Base-by-base conservation (phyloP, 257 asterid species). In the Knoxia roxburghii region DNA sequence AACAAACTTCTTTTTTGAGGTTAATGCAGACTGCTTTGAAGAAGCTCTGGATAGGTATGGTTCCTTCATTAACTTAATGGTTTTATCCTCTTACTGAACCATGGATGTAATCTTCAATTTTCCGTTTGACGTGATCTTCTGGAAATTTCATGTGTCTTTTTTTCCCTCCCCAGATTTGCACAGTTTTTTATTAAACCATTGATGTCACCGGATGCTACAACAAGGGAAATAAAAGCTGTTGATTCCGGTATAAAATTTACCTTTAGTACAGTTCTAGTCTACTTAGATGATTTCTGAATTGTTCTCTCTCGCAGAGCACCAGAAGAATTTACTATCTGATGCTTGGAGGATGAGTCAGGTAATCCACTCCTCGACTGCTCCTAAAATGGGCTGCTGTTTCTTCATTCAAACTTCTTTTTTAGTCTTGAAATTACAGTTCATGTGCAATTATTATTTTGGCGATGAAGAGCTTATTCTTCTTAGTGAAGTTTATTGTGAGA, bases 331-430 rank as follows among this genome's bases (percentile, higher is more conserved):
- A 73, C 87, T 93, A 24, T 80, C 99, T 67, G 99, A 93, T 86
- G 72, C 13, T 75, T 90, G 99, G 99, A 89, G 99, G 82, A 93
- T 93, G 95, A 77, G 77, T 80, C 99, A 93, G 99, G 99, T 93
- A 78, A 56, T 37, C 62, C 79, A 43, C 56, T 48, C 41, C 61
- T 14, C 17, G 29, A 46, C 60, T 18, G 21, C 17, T n/a, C 33
- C 43, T 15, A 1, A 46, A n/a, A 40, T 20, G 29, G 17, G 35
- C 33, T 65, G 67, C 5, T 57, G 11, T 20, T 56, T 65, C 57
- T 30, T n/a, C 15, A 48, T 46, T 33, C n/a, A 17, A 65, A 35
- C 6, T 37, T 20, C 15, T 26, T 43, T 12, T 26, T 2, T n/a
- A n/a, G 26, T 39, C 10, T 51, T 61, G 29, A 18, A 15, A 20